Base-by-base conservation (phyloP, 2,329 filamentous ascomycete species). In the Nectriaceae sp. region DNA sequence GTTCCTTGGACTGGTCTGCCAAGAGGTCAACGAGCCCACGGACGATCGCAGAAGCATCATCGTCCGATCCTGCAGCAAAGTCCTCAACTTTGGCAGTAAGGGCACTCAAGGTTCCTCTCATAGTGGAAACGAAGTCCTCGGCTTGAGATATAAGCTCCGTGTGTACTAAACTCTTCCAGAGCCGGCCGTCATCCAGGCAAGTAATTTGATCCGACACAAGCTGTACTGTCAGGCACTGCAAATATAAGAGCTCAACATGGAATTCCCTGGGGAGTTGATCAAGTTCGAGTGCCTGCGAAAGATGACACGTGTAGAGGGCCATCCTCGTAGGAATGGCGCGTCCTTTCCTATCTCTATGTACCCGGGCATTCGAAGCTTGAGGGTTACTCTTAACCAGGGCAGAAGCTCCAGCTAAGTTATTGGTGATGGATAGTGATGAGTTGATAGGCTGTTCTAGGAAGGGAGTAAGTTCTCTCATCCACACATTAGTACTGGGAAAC, bases 271-370 rank as follows among this genome's bases (percentile, higher is more conserved):
- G 71, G 0, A 82, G 52, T 0, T 65, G 57, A 0, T 70, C 56
- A 1, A 77, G 46, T 3, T 72, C 57, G 10, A 77, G 56, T 3
- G 68, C 65, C 1, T 67, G 61, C 0, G 91, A 64, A 0, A 94
- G 65, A 41, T 77, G 78, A 5, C 77, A 74, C 0, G 83, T 79
- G 65, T 91, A 96, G 41, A 87, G 75, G 1, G 87, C 83, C 73
- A 95, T 88, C 46, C 93, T 80, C 13, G 89, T 81, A 1, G 90
- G 83, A 45, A 88, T 75, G 2, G 90, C 90, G 24, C 85, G 82
- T 0, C 88, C 88, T 54, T 82, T 80, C 4, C 78, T 73, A 63
- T 96, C 91, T 37, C 86, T 76, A 6, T 29, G 24, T 13, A 29
- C 24, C 6, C 24, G 24, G 6, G 24, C 24, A 29, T 29, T 6